These are phyloP conservation scores for Rhizophagus clarus DNA, from an alignment of 192 early-diverging fungal species.

Conservation along the genomic window DNA sequence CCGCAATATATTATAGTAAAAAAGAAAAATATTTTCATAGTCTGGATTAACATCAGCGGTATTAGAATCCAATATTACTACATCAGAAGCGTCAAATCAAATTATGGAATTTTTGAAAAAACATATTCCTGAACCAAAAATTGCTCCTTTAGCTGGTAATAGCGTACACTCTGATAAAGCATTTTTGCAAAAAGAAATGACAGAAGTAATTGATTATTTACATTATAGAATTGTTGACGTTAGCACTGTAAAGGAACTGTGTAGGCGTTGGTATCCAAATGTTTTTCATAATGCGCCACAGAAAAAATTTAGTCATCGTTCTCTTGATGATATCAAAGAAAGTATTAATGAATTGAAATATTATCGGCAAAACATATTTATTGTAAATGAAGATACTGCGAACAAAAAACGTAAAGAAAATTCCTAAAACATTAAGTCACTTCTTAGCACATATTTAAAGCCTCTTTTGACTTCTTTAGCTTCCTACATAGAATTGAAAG, in stretches of 20 bases:
- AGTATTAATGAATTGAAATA: conserved; percentile 86
- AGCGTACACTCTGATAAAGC: conserved; percentile 89
- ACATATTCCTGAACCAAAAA: conserved; percentile 61
- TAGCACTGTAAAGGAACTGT: conserved; percentile 87
- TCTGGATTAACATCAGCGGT: conserved; percentile 82
- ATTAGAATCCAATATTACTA: conserved; percentile 64
- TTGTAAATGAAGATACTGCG: not conserved
- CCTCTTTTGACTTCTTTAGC: conserved; percentile 43
- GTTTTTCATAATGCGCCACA: conserved; percentile 53
- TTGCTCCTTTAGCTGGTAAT: conserved; percentile 87
- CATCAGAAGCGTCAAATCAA: conserved; percentile 66
- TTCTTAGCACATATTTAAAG: conserved; percentile 45
- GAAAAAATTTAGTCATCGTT: conserved; percentile 71
- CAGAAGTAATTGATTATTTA: conserved; percentile 67
- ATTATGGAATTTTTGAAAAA: conserved; percentile 76
- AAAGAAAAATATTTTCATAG: conserved; percentile 30
- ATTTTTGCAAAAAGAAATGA: conserved; percentile 85
- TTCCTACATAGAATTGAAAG: conserved; percentile 24
- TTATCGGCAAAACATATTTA: conserved; percentile 70
- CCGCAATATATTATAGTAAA: not conserved
- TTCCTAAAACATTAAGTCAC: conserved; percentile 39
- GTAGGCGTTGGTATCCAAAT: conserved; percentile 73
- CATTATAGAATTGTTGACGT: conserved; percentile 92
- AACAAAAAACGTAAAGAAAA: not conserved
- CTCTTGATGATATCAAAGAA: conserved; percentile 91